Base-by-base conservation (phyloP, 1,284 basidiomycete species). In the Xerocomus nothofagi region DNA sequence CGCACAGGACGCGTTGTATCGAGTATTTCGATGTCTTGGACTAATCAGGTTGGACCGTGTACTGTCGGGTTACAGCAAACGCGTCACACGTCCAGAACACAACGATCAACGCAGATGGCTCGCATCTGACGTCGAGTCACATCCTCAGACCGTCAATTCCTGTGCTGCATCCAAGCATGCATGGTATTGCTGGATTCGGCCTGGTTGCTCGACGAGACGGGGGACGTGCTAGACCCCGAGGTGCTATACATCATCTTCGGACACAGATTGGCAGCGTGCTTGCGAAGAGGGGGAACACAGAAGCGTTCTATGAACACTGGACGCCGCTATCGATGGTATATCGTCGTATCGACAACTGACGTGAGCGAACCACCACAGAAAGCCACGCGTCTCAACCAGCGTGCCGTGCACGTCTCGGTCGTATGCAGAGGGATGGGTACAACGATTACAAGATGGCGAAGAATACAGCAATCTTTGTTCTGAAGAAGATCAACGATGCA, bases 131-230 rank as follows among this genome's bases (percentile, higher is more conserved):
- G 91, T 99, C 42, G 96, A 99, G 71, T 94, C 92, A 0, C 86
- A 89, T 39, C 84, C 82, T 0, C 94, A 86, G 60, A 81, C 96
- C 2, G 78, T 98, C 63, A 89, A 99, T 78, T 95, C 97, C 0
- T 91, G 88, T 49, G 95, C 95, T 2, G 90, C 83, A 1, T 87
- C 93, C 5, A 75, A 78, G 15, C 82, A 84, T 31, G 87, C 86
- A 1, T 99, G 96, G 95, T 99, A 99, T 66, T 84, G 84, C 5
- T 99, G 97, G 96, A 81, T 98, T 95, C 91, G 1, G 96, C 96
- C 0, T 96, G 93, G 85, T 73, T 99, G 5, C 79, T 98, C 6
- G 82, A 82, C 11, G 79, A 88, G 55, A 76, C 62, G n/a, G 66
- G 74, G 2, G 74, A 82, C 39, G 76, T 80, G 1, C 75, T 82